These are phyloP conservation scores for Cytospora chrysosperma DNA, from an alignment of 2,329 filamentous ascomycete species.

Conservation along the genomic window DNA sequence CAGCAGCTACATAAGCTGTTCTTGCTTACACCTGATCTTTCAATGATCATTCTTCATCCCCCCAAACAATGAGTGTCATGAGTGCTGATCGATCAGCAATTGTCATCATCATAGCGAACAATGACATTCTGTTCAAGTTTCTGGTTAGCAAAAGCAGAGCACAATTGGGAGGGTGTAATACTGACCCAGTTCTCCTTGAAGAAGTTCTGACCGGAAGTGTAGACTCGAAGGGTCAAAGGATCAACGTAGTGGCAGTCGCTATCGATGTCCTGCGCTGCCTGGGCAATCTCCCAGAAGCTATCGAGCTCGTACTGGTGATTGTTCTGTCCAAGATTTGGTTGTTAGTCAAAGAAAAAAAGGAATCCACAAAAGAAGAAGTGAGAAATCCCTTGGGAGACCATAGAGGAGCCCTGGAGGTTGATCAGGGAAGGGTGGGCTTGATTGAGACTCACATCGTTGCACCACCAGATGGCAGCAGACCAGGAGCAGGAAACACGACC, in stretches of 20 bases:
- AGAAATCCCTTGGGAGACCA: no score
- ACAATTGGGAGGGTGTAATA: background rate
- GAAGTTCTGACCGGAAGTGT: conserved; percentile 11
- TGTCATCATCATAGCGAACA: background rate
- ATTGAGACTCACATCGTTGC: conserved; percentile 1
- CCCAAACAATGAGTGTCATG: background rate
- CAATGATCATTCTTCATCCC: background rate
- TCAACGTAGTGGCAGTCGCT: background rate
- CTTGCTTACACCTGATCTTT: background rate
- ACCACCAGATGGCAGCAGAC: conserved; percentile 9
- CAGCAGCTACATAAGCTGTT: background rate
- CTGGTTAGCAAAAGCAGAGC: background rate
- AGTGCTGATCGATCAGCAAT: background rate
- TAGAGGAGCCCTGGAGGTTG: background rate
- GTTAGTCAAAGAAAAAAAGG: no score
- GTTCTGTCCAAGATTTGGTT: background rate
- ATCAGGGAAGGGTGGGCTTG: background rate
- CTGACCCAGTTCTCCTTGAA: background rate
- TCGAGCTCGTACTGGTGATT: background rate
- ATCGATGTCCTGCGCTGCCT: conserved; percentile 10
- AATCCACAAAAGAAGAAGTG: no score
- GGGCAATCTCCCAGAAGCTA: conserved; percentile 1
- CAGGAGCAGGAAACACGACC: conserved; percentile 12
- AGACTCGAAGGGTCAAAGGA: background rate
- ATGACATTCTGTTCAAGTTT: conserved; percentile 5